Percentiles rank a stretch among this genome's conserved stretches.
Conservation (phyloP, 2,329 filamentous ascomycete genomes). For the Penicillium sp. region DNA sequence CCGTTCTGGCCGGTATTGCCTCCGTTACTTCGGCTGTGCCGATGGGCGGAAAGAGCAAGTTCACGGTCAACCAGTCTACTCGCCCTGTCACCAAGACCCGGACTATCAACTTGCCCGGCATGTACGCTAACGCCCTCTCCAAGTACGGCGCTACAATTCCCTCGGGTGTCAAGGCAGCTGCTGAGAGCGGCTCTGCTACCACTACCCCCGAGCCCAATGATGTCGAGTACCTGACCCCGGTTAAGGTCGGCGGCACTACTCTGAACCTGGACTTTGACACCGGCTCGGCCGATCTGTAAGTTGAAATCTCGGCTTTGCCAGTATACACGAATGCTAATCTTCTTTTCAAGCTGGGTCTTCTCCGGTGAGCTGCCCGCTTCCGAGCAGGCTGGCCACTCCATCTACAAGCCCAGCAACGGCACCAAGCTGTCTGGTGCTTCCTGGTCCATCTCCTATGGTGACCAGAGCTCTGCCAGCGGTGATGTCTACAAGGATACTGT, state of each 20-base stretch:
- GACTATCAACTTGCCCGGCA: constrained; percentile 32
- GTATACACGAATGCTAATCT: background rate
- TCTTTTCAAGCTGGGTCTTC: constrained; percentile 65
- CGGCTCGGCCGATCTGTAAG: constrained; percentile 68
- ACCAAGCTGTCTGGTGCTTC: constrained; percentile 53
- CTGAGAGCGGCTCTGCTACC: constrained; percentile 37
- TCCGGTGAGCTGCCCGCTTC: constrained; percentile 59
- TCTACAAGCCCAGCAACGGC: constrained; percentile 60
- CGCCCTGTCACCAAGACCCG: constrained; percentile 23
- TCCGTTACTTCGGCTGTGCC: constrained; percentile 35
- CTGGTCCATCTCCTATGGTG: constrained; percentile 69
- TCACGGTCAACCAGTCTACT: constrained; percentile 37
- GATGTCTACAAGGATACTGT: constrained; percentile 70
- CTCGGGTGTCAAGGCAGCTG: constrained; percentile 34
- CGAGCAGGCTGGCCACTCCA: constrained; percentile 57
- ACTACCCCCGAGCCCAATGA: constrained; percentile 57
- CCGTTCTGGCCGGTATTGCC: constrained; percentile 31
- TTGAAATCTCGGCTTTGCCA: constrained; percentile 8
- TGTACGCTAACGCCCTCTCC: constrained; percentile 33
- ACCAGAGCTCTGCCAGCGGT: constrained; percentile 66
- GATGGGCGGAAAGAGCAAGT: constrained; percentile 29
- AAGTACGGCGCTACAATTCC: constrained; percentile 40
- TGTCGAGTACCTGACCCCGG: constrained; percentile 63
- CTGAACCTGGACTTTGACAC: constrained; percentile 74
- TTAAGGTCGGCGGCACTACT: constrained; percentile 66